Evolutionary conservation across 805 yeast genomes (phyloP).

Genomic region (Yarrowia bubula): DNA sequence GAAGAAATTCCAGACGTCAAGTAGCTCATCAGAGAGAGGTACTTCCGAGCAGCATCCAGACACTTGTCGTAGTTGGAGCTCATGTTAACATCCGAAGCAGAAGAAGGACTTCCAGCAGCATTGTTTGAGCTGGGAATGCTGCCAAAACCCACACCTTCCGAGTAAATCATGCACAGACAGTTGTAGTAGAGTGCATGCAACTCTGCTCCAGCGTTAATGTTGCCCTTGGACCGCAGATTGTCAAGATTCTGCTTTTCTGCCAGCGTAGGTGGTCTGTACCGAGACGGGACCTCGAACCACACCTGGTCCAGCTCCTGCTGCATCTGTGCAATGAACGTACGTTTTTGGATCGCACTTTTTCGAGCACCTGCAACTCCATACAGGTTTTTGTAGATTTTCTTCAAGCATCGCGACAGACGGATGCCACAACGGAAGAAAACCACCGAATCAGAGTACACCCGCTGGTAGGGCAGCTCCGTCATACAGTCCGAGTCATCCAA

Average conservation of each 20-base stretch:
- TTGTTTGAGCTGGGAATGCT: conserved; percentile 6
- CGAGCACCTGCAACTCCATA: not conserved
- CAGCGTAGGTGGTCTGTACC: conserved; percentile 10
- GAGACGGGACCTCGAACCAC: conserved; percentile 7
- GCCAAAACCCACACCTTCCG: not conserved
- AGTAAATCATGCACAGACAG: conserved; percentile 18
- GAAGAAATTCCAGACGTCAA: not conserved
- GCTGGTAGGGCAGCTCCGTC: conserved; percentile 15
- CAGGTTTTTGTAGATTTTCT: conserved; percentile 4
- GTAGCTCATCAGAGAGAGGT: not conserved
- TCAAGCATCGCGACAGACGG: not conserved
- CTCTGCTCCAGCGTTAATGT: conserved; percentile 17
- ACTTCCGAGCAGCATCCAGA: conserved; percentile 13
- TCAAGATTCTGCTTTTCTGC: conserved; percentile 15
- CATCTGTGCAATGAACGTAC: conserved; percentile 2
- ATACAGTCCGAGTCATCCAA: conserved; percentile 13
- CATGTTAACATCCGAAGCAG: not conserved
- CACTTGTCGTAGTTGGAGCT: conserved; percentile 7
- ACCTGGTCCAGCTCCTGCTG: conserved; percentile 21
- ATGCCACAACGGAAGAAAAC: conserved; percentile 10
- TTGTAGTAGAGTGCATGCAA: conserved; percentile 12
- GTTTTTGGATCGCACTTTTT: conserved; percentile 15
- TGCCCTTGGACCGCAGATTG: conserved; percentile 19
- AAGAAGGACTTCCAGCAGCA: conserved; percentile 4
- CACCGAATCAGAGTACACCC: not conserved